A percentile compares a stretch with the other conserved stretches of the same genome.
These are phyloP conservation scores for Lecanicillium sp. DNA, from an alignment of 2,329 filamentous ascomycete species.

Conservation along the genomic window DNA sequence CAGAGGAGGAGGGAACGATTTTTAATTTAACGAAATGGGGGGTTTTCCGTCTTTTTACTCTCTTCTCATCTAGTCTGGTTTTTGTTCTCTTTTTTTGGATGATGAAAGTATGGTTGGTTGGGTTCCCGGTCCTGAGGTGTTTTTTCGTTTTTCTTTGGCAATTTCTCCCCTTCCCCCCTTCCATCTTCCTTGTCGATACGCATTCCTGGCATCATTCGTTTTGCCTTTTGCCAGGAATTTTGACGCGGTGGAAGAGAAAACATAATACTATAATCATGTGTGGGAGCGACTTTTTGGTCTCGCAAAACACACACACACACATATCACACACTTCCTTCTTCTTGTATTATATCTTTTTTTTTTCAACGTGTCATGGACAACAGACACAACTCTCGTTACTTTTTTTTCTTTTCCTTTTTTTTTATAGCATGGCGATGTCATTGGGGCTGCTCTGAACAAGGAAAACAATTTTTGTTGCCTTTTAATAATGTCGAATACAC, in stretches of 20 bases:
- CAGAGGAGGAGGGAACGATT: no score
- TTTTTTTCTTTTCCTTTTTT: not conserved
- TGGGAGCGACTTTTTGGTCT: not conserved
- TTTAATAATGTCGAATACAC: slow-evolving; percentile 1
- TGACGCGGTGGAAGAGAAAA: not conserved
- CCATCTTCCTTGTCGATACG: slow-evolving; percentile 13
- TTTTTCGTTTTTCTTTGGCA: slow-evolving; percentile 5
- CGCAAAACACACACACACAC: not conserved
- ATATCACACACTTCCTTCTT: slow-evolving; percentile 5
- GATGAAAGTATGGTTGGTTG: slow-evolving; percentile 7
- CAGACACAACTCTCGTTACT: not conserved
- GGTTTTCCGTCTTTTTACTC: not conserved
- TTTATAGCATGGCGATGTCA: slow-evolving; percentile 11
- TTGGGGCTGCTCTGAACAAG: slow-evolving; percentile 12
- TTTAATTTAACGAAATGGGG: slow-evolving; percentile 1
- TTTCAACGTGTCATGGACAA: not conserved
- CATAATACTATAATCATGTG: slow-evolving; percentile 13
- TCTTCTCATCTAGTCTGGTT: not conserved
- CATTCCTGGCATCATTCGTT: slow-evolving; percentile 15
- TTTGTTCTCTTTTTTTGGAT: slow-evolving; percentile 23
- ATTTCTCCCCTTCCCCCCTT: no score
- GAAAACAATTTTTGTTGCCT: not conserved
- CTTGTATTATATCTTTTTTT: slow-evolving; percentile 11
- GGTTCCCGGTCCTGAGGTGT: slow-evolving; percentile 4
- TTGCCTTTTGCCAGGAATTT: slow-evolving; percentile 5